phyloP scores from a whole-genome alignment of 2,329 filamentous ascomycete genomes.

The Spiromastix sp. region DNA sequence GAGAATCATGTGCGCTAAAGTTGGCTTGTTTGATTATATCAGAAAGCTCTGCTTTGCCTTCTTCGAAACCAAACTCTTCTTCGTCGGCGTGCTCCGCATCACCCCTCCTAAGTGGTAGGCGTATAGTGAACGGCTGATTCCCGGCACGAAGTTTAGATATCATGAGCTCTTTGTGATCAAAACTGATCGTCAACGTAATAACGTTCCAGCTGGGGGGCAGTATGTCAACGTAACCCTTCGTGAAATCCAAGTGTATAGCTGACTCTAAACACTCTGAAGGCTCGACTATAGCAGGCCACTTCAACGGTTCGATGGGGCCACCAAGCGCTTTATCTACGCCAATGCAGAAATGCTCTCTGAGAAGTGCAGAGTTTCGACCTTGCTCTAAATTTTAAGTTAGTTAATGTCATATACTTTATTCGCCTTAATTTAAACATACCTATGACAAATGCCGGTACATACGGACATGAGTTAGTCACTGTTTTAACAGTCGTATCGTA shows the following conservation, averaged over 20 bases:
- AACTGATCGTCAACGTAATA: conserved; percentile 73
- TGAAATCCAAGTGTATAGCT: conserved; percentile 53
- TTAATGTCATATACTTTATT: background rate
- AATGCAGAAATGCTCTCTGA: conserved; percentile 29
- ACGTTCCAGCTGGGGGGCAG: conserved; percentile 77
- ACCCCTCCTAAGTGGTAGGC: conserved; percentile 74
- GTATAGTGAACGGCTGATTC: conserved; percentile 71
- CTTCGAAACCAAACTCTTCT: conserved; percentile 73
- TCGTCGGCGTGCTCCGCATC: conserved; percentile 69
- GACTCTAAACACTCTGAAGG: conserved; percentile 11
- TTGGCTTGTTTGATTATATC: conserved; percentile 79
- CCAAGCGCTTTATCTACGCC: conserved; percentile 36
- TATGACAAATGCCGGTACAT: conserved; percentile 26
- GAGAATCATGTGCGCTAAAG: conserved; percentile 64
- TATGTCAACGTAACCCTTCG: conserved; percentile 72
- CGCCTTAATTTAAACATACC: conserved; percentile 16
- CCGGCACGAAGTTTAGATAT: conserved; percentile 74
- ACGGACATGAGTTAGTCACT: conserved; percentile 10
- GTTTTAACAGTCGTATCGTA: conserved; percentile 29
- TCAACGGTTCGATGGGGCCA: conserved; percentile 34
- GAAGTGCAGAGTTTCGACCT: conserved; percentile 31
- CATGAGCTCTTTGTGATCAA: conserved; percentile 72
- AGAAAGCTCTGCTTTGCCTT: conserved; percentile 66
- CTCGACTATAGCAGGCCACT: conserved; percentile 35
- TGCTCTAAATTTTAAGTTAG: conserved; percentile 21